Percentiles rank a stretch among this genome's conserved stretches.
These are phyloP conservation scores for Globisporangium cylindrosporum DNA, from an alignment of 352 stramenopile species.

Conservation along the genomic window DNA sequence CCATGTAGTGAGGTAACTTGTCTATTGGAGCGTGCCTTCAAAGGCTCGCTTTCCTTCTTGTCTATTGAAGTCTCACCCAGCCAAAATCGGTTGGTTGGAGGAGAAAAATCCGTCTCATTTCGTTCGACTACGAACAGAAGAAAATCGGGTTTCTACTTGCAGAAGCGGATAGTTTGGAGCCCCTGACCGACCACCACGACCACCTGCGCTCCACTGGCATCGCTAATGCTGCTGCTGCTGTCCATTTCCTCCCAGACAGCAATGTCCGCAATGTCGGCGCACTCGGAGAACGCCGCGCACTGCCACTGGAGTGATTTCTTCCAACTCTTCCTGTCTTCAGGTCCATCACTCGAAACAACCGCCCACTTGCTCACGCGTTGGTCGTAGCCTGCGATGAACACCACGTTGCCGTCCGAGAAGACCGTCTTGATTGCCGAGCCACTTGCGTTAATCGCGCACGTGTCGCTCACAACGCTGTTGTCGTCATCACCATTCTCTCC, in stretches of 20 bases:
- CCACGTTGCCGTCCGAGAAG: slow-evolving; percentile 31
- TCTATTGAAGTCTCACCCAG: too few relatives aligned
- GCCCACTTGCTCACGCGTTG: slow-evolving; percentile 79
- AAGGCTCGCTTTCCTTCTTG: too few relatives aligned
- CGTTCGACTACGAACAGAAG: neutral
- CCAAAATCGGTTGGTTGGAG: too few relatives aligned
- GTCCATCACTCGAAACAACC: slow-evolving; percentile 14
- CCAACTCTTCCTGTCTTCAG: neutral
- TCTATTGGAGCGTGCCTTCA: too few relatives aligned
- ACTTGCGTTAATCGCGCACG: slow-evolving; percentile 56
- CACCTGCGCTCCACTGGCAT: slow-evolving; percentile 11
- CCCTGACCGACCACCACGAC: slow-evolving; percentile 79
- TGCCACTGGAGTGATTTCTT: slow-evolving; percentile 41
- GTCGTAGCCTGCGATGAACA: slow-evolving; percentile 81
- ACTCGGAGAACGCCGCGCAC: slow-evolving; percentile 67
- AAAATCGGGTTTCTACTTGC: neutral
- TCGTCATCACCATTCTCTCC: slow-evolving; percentile 1
- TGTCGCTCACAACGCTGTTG: slow-evolving; percentile 26
- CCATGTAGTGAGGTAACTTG: too few relatives aligned
- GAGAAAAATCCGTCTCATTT: neutral
- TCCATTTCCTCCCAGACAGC: slow-evolving; percentile 24
- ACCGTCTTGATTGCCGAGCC: slow-evolving; percentile 82
- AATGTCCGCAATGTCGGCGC: slow-evolving; percentile 76
- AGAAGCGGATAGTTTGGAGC: slow-evolving; percentile 62
- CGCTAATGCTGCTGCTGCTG: neutral